A percentile compares a stretch with the other conserved stretches of the same genome.
Evolutionary conservation across 1,284 basidiomycete genomes (phyloP).

Genomic region (Ustilago trichophora): DNA sequence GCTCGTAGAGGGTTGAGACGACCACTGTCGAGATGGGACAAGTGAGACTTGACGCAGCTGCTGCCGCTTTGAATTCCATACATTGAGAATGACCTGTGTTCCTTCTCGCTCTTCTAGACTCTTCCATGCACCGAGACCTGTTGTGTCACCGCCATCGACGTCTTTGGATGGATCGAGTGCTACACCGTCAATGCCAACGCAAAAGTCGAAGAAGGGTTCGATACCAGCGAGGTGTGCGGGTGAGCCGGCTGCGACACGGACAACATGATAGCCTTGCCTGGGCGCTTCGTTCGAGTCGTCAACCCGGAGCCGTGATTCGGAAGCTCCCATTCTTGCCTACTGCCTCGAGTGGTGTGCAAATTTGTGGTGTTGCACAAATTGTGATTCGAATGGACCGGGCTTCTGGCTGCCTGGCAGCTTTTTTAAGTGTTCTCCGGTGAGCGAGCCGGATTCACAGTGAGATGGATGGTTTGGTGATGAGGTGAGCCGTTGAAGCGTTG

Average conservation of each 20-base stretch:
- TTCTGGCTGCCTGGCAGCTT: no score
- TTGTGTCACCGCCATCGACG: slow-evolving; percentile 37
- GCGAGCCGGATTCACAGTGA: no score
- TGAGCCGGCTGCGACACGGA: slow-evolving; percentile 65
- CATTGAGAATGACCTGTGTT: slow-evolving; percentile 77
- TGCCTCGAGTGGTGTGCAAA: no score
- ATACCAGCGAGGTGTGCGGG: slow-evolving; percentile 77
- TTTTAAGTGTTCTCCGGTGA: no score
- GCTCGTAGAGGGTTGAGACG: slow-evolving; percentile 52
- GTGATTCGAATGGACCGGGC: no score
- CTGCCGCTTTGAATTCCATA: slow-evolving; percentile 90
- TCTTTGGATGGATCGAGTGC: slow-evolving; percentile 55
- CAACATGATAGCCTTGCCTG: slow-evolving; percentile 63
- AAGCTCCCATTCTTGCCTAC: slow-evolving; percentile 29
- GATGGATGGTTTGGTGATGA: no score
- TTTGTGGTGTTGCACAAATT: no score
- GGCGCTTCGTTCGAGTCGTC: slow-evolving; percentile 53
- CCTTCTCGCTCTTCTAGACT: slow-evolving; percentile 84
- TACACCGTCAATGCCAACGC: slow-evolving; percentile 80
- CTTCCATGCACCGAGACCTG: slow-evolving; percentile 57
- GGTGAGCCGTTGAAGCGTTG: no score
- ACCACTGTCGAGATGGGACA: slow-evolving; percentile 84
- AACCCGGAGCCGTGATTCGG: slow-evolving; percentile 37
- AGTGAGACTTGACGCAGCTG: slow-evolving; percentile 84
- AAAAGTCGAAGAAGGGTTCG: slow-evolving; percentile 96